Base-by-base conservation (phyloP, 2,329 filamentous ascomycete species). In the Fusarium sp. region DNA sequence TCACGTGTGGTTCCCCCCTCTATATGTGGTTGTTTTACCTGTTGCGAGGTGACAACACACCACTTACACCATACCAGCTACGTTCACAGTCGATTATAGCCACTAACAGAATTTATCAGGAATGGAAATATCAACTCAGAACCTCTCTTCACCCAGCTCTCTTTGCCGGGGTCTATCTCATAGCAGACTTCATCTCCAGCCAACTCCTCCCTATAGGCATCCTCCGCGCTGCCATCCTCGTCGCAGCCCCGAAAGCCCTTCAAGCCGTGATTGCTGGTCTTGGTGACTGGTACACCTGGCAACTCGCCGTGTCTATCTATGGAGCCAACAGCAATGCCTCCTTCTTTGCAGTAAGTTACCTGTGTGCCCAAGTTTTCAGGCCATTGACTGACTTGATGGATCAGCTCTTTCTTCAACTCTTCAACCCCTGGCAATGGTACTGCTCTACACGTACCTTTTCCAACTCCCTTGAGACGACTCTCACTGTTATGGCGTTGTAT, bases 391-490 rank as follows among this genome's bases (percentile, higher is more conserved):
- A 67, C 39, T 32, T 41, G 34, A 24, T 36, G 39, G 5, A 32
- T 24, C 56, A 84, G 82, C 79, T 84, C 22, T 79, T 83, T 62
- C 79, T 84, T 38, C 79, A 83, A 42, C 76, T 83, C 32, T 78
- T 81, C 63, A 83, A 77, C 61, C 81, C 96, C 12, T 99, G 96
- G 95, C 94, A 98, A 81, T 98, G 94, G 94, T 98, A 96, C 83
- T 96, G 93, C 83, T 96, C 95, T 4, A 96, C 95, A 0, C 89
- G 96, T 52, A 98, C 96, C 2, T 92, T 99, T 79, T 98, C 96
- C 62, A 99, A 99, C 83, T 96, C 92, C 59, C 85, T 98, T 9
- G 96, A 99, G 85, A 94, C 93, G n/a, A 93, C 93, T 2, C 84
- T 99, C 75, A 98, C 96, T 9, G 87, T 93, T 67, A 87, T 90